A percentile compares a stretch with the other conserved stretches of the same genome.
Evolutionary conservation across 495 filamentous ascomycete genomes (phyloP).

Genomic region (Aspergillus hancockii): DNA sequence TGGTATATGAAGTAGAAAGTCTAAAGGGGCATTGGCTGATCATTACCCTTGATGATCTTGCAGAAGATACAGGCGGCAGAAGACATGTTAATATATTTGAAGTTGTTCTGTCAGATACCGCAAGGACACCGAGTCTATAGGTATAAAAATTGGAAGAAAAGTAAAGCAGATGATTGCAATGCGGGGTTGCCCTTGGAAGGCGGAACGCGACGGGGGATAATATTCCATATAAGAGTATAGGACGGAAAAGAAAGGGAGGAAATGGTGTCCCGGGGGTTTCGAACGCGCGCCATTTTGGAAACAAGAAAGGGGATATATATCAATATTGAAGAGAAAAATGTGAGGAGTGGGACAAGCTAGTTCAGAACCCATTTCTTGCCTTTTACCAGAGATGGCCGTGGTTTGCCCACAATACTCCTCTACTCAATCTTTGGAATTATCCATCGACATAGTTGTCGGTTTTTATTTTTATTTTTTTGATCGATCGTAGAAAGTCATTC

Average conservation of each 20-base stretch:
- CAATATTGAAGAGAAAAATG: not conserved
- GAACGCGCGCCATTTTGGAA: slow-evolving; percentile 20
- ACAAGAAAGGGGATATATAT: slow-evolving; percentile 13
- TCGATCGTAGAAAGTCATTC: not conserved
- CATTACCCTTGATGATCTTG: slow-evolving; percentile 89
- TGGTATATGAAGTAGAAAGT: not conserved
- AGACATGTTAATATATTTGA: slow-evolving; percentile 31
- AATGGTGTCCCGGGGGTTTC: slow-evolving; percentile 19
- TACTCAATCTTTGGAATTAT: slow-evolving; percentile 62
- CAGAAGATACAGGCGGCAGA: slow-evolving; percentile 89
- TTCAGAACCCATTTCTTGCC: slow-evolving; percentile 67
- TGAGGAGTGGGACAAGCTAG: slow-evolving; percentile 55
- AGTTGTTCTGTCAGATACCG: not conserved
- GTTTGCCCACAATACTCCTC: slow-evolving; percentile 58
- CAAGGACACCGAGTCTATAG: not conserved
- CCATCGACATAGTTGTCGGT: slow-evolving; percentile 43
- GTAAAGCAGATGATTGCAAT: slow-evolving; percentile 8
- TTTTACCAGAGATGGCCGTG: slow-evolving; percentile 72
- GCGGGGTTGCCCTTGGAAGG: slow-evolving; percentile 16
- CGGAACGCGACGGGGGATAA: slow-evolving; percentile 7
- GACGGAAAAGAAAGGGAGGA: slow-evolving; percentile 14
- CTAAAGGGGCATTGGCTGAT: not conserved
- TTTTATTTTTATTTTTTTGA: slow-evolving; percentile 33
- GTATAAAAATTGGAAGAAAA: slow-evolving; percentile 8
- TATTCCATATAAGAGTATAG: slow-evolving; percentile 6